Percentiles rank a stretch among this genome's conserved stretches.
phyloP scores from a whole-genome alignment of 2,329 filamentous ascomycete genomes.

The Shiraia sp. region DNA sequence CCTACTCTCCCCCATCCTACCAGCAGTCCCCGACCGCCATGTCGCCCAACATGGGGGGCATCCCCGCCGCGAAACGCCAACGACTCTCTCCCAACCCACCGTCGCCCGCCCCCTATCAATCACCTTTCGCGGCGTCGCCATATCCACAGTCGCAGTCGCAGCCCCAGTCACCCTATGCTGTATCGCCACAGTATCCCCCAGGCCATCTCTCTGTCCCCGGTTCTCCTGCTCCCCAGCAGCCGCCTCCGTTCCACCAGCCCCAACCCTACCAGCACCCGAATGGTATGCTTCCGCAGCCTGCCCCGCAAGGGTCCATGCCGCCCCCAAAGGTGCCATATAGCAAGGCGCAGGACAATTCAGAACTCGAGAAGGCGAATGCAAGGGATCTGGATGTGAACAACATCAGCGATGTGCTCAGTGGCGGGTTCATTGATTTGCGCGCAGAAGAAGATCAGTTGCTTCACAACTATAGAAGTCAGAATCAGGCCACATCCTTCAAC shows the following conservation, averaged over 20 bases:
- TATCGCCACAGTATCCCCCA: constrained; percentile 31
- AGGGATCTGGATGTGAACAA: constrained; percentile 68
- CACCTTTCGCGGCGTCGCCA: constrained; percentile 52
- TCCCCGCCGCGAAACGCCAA: constrained; percentile 74
- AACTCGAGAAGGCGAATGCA: constrained; percentile 57
- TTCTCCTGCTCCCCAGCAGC: constrained; percentile 36
- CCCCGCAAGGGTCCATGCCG: constrained; percentile 56
- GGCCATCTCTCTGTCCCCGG: constrained; percentile 36
- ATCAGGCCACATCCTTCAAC: constrained; percentile 52
- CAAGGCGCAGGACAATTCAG: constrained; percentile 47
- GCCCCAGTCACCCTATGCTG: constrained; percentile 42
- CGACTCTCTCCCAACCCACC: constrained; percentile 69
- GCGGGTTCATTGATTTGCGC: constrained; percentile 82
- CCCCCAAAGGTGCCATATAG: constrained; percentile 64
- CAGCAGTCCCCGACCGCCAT: constrained; percentile 57
- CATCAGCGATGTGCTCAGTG: constrained; percentile 79
- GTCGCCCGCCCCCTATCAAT: constrained; percentile 56
- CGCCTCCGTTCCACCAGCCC: constrained; percentile 57
- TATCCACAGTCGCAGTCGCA: constrained; percentile 20
- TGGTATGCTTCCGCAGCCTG: constrained; percentile 20
- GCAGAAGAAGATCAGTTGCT: constrained; percentile 85
- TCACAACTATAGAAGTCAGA: constrained; percentile 62
- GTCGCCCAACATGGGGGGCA: constrained; percentile 49
- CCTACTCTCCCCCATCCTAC: constrained; percentile 42
- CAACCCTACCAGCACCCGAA: constrained; percentile 44